These are phyloP conservation scores for Henckelia pumila DNA, from an alignment of 257 asterid genomes.

Conservation along the genomic window DNA sequence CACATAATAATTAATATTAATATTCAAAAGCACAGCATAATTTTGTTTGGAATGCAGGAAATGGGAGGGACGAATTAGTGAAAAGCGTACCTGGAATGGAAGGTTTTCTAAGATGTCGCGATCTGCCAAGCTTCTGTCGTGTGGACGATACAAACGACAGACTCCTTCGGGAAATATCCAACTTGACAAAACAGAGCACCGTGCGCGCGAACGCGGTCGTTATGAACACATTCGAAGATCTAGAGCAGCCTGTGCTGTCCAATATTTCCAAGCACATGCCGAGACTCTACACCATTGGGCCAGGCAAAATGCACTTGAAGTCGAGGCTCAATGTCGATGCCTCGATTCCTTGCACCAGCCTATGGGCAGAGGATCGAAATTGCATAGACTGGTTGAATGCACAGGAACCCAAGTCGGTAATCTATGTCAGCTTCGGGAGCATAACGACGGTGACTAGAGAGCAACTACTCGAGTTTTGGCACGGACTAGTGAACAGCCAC, in stretches of 20 bases:
- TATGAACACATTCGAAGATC: slow-evolving; percentile 40
- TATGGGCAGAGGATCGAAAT: slow-evolving; percentile 45
- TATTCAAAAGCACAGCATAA: too few relatives aligned
- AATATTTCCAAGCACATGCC: slow-evolving; percentile 34
- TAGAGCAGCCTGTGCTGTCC: slow-evolving; percentile 38
- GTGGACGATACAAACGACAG: slow-evolving; percentile 16
- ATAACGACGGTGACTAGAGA: slow-evolving; percentile 31
- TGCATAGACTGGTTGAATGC: slow-evolving; percentile 43
- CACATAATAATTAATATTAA: too few relatives aligned
- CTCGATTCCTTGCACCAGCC: slow-evolving; percentile 29
- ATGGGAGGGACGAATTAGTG: slow-evolving; percentile 26
- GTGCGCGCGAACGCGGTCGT: slow-evolving; percentile 31
- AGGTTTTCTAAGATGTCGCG: slow-evolving; percentile 35
- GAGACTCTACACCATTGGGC: slow-evolving; percentile 38
- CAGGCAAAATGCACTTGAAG: slow-evolving; percentile 33
- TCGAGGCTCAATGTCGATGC: background rate
- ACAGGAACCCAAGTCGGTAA: slow-evolving; percentile 38
- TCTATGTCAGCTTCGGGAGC: slow-evolving; percentile 55
- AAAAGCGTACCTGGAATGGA: slow-evolving; percentile 36
- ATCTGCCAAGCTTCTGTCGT: slow-evolving; percentile 33
- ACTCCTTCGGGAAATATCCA: slow-evolving; percentile 6
- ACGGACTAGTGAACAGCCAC: slow-evolving; percentile 42
- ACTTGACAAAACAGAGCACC: slow-evolving; percentile 26
- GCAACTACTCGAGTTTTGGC: slow-evolving; percentile 37
- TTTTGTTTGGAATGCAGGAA: too few relatives aligned